phyloP scores from a whole-genome alignment of 2,329 filamentous ascomycete genomes.

The Aspergillus sp. region DNA sequence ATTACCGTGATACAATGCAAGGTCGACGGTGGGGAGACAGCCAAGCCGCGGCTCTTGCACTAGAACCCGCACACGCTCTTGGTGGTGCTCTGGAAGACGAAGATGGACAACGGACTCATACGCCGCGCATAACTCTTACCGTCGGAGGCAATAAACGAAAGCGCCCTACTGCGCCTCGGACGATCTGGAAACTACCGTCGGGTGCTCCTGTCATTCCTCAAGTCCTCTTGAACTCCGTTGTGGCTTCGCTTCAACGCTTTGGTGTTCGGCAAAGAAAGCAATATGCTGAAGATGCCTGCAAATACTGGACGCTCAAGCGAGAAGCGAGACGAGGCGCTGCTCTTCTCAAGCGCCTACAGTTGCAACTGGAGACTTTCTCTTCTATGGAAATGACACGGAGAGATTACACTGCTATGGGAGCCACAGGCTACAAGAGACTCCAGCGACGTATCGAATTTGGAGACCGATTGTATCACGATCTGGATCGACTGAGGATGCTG shows the following conservation, averaged over 20 bases:
- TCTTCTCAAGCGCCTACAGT: slow-evolving; percentile 84
- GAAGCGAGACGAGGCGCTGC: slow-evolving; percentile 90
- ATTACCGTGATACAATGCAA: slow-evolving; percentile 86
- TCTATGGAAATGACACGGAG: slow-evolving; percentile 95
- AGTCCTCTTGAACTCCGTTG: slow-evolving; percentile 81
- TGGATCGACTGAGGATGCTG: slow-evolving; percentile 71
- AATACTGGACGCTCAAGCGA: slow-evolving; percentile 96
- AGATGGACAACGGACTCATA: slow-evolving; percentile 36
- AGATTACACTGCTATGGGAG: slow-evolving; percentile 94
- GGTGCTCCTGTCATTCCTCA: slow-evolving; percentile 93
- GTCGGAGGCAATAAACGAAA: slow-evolving; percentile 61
- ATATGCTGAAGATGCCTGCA: slow-evolving; percentile 87
- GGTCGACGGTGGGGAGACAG: slow-evolving; percentile 90
- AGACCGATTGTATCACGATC: slow-evolving; percentile 61
- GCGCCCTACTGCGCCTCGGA: slow-evolving; percentile 56
- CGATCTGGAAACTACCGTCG: slow-evolving; percentile 87
- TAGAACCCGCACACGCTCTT: slow-evolving; percentile 70
- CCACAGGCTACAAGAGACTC: slow-evolving; percentile 74
- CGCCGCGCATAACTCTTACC: slow-evolving; percentile 54
- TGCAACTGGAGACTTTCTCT: slow-evolving; percentile 94
- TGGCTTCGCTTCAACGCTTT: slow-evolving; percentile 79
- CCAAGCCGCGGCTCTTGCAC: slow-evolving; percentile 75
- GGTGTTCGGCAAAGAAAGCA: slow-evolving; percentile 84
- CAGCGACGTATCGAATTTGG: slow-evolving; percentile 86
- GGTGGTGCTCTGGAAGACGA: slow-evolving; percentile 53